Percentiles rank a stretch among this genome's conserved stretches.
Evolutionary conservation across 768 basidiomycete species (phyloP).

Genomic region (Albatrellus ellisii): DNA sequence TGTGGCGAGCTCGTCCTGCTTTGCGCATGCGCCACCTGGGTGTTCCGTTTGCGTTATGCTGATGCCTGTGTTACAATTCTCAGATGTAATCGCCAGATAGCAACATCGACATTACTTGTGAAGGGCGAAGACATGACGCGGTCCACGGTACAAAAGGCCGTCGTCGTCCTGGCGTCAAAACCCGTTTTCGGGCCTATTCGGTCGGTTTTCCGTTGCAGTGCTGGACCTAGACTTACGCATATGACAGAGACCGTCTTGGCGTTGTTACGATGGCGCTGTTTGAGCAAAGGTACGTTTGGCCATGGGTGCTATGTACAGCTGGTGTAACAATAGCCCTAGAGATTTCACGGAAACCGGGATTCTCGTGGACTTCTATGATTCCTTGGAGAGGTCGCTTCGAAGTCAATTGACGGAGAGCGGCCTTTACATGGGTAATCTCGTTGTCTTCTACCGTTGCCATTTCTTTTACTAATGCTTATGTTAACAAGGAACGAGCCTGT

Average conservation of each 20-base stretch:
- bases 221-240: not conserved
- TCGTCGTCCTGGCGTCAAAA: constrained; percentile 84
- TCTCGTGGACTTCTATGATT: constrained; percentile 74
- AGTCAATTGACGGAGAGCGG: constrained; percentile 84
- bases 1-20: too few species aligned
- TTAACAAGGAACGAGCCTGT: constrained; percentile 55
- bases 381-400: constrained; percentile 63
- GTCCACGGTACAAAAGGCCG: constrained; percentile 94
- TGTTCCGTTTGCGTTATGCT: too few species aligned
- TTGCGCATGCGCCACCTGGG: too few species aligned
- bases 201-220: constrained; percentile 21
- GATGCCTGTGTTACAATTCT: not conserved
- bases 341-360: constrained; percentile 85
- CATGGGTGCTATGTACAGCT: not conserved
- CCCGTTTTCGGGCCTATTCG: constrained; percentile 92
- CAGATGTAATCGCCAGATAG: constrained; percentile 93
- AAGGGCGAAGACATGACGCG: constrained; percentile 82
- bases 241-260: constrained; percentile 71
- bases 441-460: too few species aligned
- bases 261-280: constrained; percentile 91
- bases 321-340: constrained; percentile 23
- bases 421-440: constrained; percentile 78
- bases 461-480: constrained; percentile 11
- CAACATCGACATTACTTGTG: constrained; percentile 62
- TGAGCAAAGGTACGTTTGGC: constrained; percentile 46